Evolutionary conservation across 805 yeast genomes (phyloP).

Genomic region (Candida tammaniensis): DNA sequence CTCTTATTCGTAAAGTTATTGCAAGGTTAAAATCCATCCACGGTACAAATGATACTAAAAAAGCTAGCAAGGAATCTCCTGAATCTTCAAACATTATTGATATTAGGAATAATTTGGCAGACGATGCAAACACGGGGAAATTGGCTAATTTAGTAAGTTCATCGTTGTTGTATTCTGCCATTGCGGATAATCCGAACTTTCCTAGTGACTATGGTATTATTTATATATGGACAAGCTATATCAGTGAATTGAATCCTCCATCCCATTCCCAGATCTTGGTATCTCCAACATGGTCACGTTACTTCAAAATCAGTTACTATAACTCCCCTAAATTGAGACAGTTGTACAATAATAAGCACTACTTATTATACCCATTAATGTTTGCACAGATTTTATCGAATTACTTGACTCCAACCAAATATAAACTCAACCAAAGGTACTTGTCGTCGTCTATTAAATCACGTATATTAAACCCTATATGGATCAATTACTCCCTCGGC

Average conservation of each 20-base stretch:
- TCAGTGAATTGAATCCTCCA: conserved; percentile 32
- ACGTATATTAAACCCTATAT: conserved; percentile 36
- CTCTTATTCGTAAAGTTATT: conserved; percentile 20
- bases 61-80: too few species aligned
- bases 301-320: conserved; percentile 24
- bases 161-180: conserved; percentile 18
- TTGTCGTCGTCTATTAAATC: conserved; percentile 29
- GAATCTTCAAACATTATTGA: too few species aligned
- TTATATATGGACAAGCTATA: conserved; percentile 29
- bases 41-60: too few species aligned
- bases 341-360: conserved; percentile 30
- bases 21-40: neutral
- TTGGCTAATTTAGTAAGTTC: conserved; percentile 13
- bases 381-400: conserved; percentile 40
- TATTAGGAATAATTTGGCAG: too few species aligned
- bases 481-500: conserved; percentile 37
- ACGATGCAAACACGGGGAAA: too few species aligned
- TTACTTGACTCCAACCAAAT: conserved; percentile 38
- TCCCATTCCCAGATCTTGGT: conserved; percentile 26
- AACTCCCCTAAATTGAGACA: conserved; percentile 16
- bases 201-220: conserved; percentile 39
- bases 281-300: conserved; percentile 24
- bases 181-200: conserved; percentile 20
- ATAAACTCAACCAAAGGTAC: conserved; percentile 34
- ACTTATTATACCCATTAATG: conserved; percentile 31